Base-by-base conservation (phyloP, 768 basidiomycete species). In the Lactifluus volemus region DNA sequence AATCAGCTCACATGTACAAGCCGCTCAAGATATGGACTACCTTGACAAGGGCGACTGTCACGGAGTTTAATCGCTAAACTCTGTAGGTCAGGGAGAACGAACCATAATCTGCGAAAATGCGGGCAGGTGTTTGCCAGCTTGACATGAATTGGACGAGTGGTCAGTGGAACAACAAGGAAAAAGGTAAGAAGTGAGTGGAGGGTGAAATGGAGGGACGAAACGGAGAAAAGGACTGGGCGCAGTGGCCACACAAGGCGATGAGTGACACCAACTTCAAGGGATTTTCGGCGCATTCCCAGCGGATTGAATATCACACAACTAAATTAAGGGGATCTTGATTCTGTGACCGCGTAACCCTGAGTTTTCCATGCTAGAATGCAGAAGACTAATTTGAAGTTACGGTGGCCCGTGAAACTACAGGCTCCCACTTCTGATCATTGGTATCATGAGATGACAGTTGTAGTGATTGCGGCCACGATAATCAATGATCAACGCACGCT, bases 1-100 rank as follows among this genome's bases (percentile, higher is more conserved):
- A 25, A 36, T 34, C 15, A 11, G 42, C 49, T 36, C 50, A 61
- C 63, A 63, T 57, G 55, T 52, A 53, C 49, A 64, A 4, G 44
- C 63, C 63, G 15, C 44, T 55, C 53, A 63, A 14, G 34, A 57
- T 4, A 48, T 56, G 55, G n/a, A 50, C 10, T 2, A 53, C 3
- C 21, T 63, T 58, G 30, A 44, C 30, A 15, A 63, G 30, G 6
- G 36, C 30, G 11, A 52, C 63, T 63, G 29, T 34, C n/a, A n/a
- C 4, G 45, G 15, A 10, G 14, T 2, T 19, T 25, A 15, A n/a
- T 56, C 29, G 14, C 17, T 25, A 41, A 11, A 50, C 5, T 4
- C 21, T 12, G 45, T 25, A 38, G 50, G 44, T 10, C 19, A 12
- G 17, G 36, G 45, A 1, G 29, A 21, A 52, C 60, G 45, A 51